Base-by-base conservation (phyloP, 1,139 yeast genomes). In the Chernovozyma aurita region DNA sequence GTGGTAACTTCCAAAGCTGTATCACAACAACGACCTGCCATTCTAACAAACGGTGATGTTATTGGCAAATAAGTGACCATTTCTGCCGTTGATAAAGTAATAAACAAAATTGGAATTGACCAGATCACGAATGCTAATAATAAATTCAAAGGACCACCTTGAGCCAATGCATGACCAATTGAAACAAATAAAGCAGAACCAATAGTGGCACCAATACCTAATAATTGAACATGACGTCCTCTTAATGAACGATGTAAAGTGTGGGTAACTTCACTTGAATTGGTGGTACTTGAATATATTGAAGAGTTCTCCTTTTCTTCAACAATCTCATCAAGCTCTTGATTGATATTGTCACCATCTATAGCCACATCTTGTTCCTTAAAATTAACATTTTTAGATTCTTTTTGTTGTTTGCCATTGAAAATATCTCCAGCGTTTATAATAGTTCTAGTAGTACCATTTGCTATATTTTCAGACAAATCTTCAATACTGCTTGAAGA, bases 11-110 rank as follows among this genome's bases (percentile, higher is more conserved):
- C 90, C 38, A 81, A 64, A 1, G 92, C 80, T 40, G 79, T 83
- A 57, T 73, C 78, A 34, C 73, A 74, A 43, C 66, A 70, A 33
- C 76, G 49, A 6, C 73, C 74, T 1, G 76, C 73, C 64, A 71
- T 61, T 32, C 67, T 60, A 40, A 63, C 68, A 48, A 67, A 73
- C 3, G 70, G 78, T 7, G 90, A 82, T 34, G 76, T 70, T 11
- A 83, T 71, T 0, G 95, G 95, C 44, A 81, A 61, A 47, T 78
- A 83, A 17, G 85, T 79, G 24, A 83, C 88, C 90, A 84, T 81
- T 52, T 85, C 95, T 0, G 87, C 90, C 7, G 84, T 77, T 4
- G 80, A 70, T 24, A 78, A 76, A 21, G 90, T 84, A 42, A 84
- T 76, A 44, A 53, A 61, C 40, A 76, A 69, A 33, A 84, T 61